Evolutionary conservation across 148 eudicot species (phyloP).

Genomic region (Fagopyrum homotropicum): DNA sequence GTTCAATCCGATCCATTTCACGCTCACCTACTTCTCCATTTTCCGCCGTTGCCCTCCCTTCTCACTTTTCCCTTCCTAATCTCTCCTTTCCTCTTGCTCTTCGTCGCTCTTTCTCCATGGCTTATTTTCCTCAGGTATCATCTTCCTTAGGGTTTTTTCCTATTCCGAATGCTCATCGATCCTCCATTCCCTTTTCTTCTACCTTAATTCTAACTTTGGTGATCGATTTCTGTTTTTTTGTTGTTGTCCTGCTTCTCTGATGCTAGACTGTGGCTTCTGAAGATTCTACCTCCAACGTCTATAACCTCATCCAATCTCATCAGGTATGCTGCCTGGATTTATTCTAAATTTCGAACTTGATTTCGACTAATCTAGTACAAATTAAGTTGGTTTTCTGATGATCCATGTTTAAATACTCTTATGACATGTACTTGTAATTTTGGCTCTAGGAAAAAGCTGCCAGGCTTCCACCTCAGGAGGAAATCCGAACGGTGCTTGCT

Average conservation of each 20-base stretch:
- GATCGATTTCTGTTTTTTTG: neutral
- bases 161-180: neutral
- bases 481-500: constrained; percentile 57
- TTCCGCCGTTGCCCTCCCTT: neutral
- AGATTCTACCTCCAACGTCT: constrained; percentile 31
- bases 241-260: neutral
- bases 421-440: neutral
- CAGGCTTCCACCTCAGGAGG: constrained; percentile 67
- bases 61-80: neutral
- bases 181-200: neutral
- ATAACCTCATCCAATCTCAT: constrained; percentile 69
- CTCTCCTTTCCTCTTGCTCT: constrained; percentile 16
- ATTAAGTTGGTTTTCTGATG: neutral
- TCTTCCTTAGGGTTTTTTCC: constrained; percentile 22
- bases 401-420: neutral
- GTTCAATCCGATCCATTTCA: constrained; percentile 17
- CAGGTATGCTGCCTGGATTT: constrained; percentile 39
- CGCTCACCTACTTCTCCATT: constrained; percentile 6
- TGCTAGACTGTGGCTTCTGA: constrained; percentile 34
- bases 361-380: neutral
- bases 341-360: neutral
- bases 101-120: constrained; percentile 28
- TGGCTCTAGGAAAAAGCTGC: constrained; percentile 71
- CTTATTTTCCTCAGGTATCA: constrained; percentile 31
- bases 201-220: neutral